Evolutionary conservation across 331 rosid genomes (phyloP), one percentile per base, ranked within the genome.

Genomic region (Telfairia occidentalis): DNA sequence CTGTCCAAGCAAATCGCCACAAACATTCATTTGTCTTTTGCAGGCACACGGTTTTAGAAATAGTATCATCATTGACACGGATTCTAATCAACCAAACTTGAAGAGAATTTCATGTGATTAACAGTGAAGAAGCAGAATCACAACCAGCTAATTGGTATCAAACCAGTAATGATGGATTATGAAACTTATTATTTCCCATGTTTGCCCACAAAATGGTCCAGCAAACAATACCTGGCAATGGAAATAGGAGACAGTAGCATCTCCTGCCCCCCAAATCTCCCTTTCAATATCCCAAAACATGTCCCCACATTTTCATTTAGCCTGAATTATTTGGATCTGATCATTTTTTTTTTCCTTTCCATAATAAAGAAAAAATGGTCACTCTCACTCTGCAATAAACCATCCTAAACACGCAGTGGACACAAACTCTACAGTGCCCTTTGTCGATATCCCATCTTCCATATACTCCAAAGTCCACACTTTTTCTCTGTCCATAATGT

Each of bases 21-120:
- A 65, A 65, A 65, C 16, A 38, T 38, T 38, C 5, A 6, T 15
- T 46, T 69, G 74, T 69, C 37, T 19, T 38, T 37, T 38, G 30
- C 16, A 67, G 37, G 8, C 15, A 61, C 23, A 34, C 6, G 48
- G 28, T 63, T 63, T 34, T 8, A 34, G 3, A 19, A 6, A 42
- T 24, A 42, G n/a, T 42, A 23, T 1, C 73, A 64, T n/a, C 18
- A 19, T 37, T 37, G 28, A 38, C 50, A 61, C 2, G 7, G n/a
- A 24, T 67, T n/a, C 12, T 64, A n/a, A 64, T 19, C 13, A 60
- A 15, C 5, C 42, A 19, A 64, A 64, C 3, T 5, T 10, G 63
- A 18, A 16, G 12, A 60, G 69, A 60, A n/a, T 37, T 23, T 35
- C 73, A 67, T 67, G 73, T 67, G 74, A 69, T 69, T 0, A 69